Percentiles rank a stretch among this genome's conserved stretches.
These are phyloP conservation scores for Gypsophila paniculata DNA, from an alignment of 179 eudicot genomes.

Conservation along the genomic window DNA sequence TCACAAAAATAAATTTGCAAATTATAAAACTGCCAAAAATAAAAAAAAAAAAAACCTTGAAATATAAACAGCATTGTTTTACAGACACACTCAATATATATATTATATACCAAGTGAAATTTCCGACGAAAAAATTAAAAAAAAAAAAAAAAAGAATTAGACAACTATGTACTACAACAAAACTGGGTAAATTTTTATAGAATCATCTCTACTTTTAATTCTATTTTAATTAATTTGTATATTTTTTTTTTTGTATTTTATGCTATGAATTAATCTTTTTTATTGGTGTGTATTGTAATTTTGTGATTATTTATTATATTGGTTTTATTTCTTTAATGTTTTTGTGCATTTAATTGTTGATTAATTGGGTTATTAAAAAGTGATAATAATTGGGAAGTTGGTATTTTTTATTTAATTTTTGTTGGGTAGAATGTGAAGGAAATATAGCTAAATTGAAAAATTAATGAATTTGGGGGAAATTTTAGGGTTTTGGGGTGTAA, in stretches of 20 bases:
- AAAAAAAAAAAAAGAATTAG: not conserved
- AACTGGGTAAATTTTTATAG: constrained; percentile 24
- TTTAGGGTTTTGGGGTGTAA: not conserved
- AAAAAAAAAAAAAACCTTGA: not conserved
- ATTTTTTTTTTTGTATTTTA: not conserved
- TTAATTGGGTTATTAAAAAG: not conserved
- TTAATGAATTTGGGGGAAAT: not conserved
- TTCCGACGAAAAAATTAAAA: constrained; percentile 12
- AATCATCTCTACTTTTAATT: not conserved
- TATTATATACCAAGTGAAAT: not conserved
- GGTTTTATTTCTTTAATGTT: not conserved
- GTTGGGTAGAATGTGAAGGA: not conserved
- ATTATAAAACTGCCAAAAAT: too few relatives aligned
- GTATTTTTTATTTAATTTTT: not conserved
- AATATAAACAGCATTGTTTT: constrained; percentile 1
- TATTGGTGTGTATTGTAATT: too few relatives aligned
- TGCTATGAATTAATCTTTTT: not conserved
- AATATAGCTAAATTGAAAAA: not conserved
- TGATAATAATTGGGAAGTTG: not conserved
- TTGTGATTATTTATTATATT: too few relatives aligned
- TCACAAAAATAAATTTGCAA: too few relatives aligned
- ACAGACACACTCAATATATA: not conserved
- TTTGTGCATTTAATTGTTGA: not conserved
- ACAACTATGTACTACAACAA: constrained; percentile 28
- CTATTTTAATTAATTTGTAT: not conserved